These are phyloP conservation scores for Spirogloea muscicola DNA, from an alignment of 139 green algal genomes.

Conservation along the genomic window DNA sequence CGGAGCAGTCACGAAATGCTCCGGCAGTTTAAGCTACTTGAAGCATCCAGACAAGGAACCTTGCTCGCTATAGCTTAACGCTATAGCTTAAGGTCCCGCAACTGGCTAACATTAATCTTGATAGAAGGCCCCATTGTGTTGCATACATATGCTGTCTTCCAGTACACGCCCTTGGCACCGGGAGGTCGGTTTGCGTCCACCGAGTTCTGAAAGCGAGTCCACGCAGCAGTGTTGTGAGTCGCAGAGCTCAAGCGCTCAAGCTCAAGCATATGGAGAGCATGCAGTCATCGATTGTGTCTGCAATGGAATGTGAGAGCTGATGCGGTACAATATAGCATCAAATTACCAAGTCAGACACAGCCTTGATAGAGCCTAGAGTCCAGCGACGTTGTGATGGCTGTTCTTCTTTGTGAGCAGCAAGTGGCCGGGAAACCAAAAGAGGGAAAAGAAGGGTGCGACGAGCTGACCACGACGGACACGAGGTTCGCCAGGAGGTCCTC, in stretches of 20 bases:
- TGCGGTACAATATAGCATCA: too few relatives aligned
- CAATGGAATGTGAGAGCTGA: too few relatives aligned
- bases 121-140: slow-evolving; percentile 93
- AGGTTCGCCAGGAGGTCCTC: slow-evolving; percentile 89
- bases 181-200: slow-evolving; percentile 89
- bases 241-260: too few relatives aligned
- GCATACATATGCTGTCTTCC: slow-evolving; percentile 90
- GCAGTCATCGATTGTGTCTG: too few relatives aligned
- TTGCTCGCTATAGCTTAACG: not conserved
- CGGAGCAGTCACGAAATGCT: too few relatives aligned
- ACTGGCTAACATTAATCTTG: slow-evolving; percentile 54
- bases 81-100: slow-evolving; percentile 28
- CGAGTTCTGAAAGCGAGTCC: too few relatives aligned
- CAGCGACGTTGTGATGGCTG: not conserved
- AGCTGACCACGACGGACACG: slow-evolving; percentile 66
- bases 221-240: too few relatives aligned
- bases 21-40: too few relatives aligned
- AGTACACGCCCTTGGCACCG: slow-evolving; percentile 96
- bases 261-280: too few relatives aligned
- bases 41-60: too few relatives aligned
- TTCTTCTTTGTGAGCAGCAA: not conserved
- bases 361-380: not conserved
- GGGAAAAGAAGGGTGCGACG: not conserved
- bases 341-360: too few relatives aligned
- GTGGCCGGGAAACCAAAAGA: not conserved